Conservation (phyloP, 768 basidiomycete genomes). For the Leccinum subgranulosum region DNA sequence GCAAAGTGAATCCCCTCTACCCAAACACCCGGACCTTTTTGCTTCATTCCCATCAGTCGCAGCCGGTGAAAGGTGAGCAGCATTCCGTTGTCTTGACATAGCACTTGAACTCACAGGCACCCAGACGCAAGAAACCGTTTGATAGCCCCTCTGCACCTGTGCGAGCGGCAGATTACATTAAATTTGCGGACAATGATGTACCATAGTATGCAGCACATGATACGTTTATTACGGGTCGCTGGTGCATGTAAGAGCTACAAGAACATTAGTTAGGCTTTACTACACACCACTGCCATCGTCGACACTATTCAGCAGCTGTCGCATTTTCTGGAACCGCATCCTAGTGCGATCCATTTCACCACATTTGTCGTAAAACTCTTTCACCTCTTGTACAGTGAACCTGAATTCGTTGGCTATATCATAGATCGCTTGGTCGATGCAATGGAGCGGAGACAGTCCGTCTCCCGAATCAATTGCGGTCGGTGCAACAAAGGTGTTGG, state of each 20-base stretch:
- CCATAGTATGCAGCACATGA: slow-evolving; percentile 15
- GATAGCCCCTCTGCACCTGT: slow-evolving; percentile 78
- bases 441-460: slow-evolving; percentile 41
- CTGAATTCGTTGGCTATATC: slow-evolving; percentile 68
- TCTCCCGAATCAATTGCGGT: slow-evolving; percentile 1
- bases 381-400: slow-evolving; percentile 74
- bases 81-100: background rate
- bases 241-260: background rate
- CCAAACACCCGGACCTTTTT: slow-evolving; percentile 96
- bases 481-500: slow-evolving; percentile 4
- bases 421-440: slow-evolving; percentile 61
- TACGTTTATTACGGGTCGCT: background rate
- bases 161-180: slow-evolving; percentile 66
- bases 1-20: slow-evolving; percentile 83
- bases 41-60: slow-evolving; percentile 94
- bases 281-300: slow-evolving; percentile 16
- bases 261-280: background rate
- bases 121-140: slow-evolving; percentile 72
- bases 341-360: slow-evolving; percentile 69
- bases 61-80: slow-evolving; percentile 85
- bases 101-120: slow-evolving; percentile 10
- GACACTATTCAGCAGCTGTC: slow-evolving; percentile 39
- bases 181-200: slow-evolving; percentile 62
- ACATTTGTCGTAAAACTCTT: slow-evolving; percentile 72
- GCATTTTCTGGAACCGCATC: slow-evolving; percentile 64